Evolutionary conservation across 176 grass and related monocot genomes (phyloP).

Genomic region (Rhipidocladum racemiflorum): DNA sequence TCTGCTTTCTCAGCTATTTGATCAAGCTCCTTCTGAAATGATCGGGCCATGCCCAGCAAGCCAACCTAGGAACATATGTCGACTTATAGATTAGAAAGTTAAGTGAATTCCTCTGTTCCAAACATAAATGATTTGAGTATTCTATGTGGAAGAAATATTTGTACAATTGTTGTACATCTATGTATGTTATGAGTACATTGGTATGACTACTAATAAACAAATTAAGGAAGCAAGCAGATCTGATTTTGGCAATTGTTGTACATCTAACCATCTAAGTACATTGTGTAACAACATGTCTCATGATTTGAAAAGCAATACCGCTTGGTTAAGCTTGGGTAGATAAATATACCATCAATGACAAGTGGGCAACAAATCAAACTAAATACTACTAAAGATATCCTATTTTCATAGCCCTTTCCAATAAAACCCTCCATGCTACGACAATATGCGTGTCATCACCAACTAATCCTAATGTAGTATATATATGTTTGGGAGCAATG

Average conservation of each 20-base stretch:
- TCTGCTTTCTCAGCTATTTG: slow-evolving; percentile 89
- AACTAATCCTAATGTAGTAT: neutral
- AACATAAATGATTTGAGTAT: neutral
- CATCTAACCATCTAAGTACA: neutral
- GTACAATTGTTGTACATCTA: neutral
- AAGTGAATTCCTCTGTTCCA: neutral
- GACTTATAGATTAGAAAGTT: slow-evolving; percentile 23
- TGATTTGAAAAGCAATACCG: neutral
- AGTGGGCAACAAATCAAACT: neutral
- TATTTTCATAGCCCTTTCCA: neutral
- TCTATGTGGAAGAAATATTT: neutral
- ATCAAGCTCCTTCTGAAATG: slow-evolving; percentile 97
- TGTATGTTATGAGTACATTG: neutral
- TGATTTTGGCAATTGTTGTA: neutral
- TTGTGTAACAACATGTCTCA: neutral
- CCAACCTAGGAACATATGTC: slow-evolving; percentile 63
- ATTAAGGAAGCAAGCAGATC: neutral
- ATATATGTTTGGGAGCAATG: neutral
- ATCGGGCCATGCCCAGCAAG: slow-evolving; percentile 86
- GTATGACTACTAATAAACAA: neutral
- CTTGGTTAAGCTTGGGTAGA: neutral
- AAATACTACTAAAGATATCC: neutral
- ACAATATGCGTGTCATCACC: neutral
- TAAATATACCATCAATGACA: neutral
- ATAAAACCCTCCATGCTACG: neutral